These are phyloP conservation scores for Lanmaoa pseudosensibilis DNA, from an alignment of 768 basidiomycete genomes.

Conservation along the genomic window DNA sequence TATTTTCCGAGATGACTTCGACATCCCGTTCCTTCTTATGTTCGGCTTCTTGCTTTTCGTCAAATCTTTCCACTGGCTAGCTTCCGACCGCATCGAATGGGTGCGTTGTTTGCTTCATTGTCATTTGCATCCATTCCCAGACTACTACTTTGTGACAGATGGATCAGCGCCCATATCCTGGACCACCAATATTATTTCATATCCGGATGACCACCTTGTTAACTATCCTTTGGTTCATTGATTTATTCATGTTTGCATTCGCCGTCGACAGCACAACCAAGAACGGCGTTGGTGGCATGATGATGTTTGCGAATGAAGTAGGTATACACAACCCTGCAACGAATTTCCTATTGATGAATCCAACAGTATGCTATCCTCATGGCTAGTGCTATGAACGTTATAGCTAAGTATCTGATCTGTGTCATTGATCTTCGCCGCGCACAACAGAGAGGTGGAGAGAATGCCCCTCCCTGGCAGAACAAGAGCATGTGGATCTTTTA, in stretches of 20 bases:
- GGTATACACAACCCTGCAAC: conserved; percentile 25
- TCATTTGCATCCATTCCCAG: not conserved
- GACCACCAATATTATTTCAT: conserved; percentile 82
- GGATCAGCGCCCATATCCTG: conserved; percentile 92
- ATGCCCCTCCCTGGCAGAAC: conserved; percentile 92
- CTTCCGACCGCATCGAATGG: conserved; percentile 94
- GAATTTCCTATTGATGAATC: conserved; percentile 12
- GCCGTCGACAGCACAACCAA: conserved; percentile 78
- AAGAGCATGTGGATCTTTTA: conserved; percentile 98
- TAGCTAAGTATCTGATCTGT: conserved; percentile 81
- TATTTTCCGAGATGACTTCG: conserved; percentile 95
- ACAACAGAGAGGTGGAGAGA: conserved; percentile 73
- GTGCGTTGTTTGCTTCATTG: conserved; percentile 44
- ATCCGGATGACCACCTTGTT: conserved; percentile 77
- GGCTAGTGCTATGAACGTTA: conserved; percentile 74
- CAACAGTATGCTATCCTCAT: conserved; percentile 83
- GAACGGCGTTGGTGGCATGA: conserved; percentile 84
- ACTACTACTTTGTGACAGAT: conserved; percentile 57
- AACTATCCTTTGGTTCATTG: conserved; percentile 68
- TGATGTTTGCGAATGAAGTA: conserved; percentile 94
- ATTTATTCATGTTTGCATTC: conserved; percentile 75
- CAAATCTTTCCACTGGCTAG: conserved; percentile 98
- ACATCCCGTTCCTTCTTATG: conserved; percentile 89
- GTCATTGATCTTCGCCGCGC: conserved; percentile 81
- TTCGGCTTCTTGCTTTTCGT: conserved; percentile 93